Evolutionary conservation across 2,329 filamentous ascomycete genomes (phyloP).

Genomic region (Fragosphaeria purpurea): DNA sequence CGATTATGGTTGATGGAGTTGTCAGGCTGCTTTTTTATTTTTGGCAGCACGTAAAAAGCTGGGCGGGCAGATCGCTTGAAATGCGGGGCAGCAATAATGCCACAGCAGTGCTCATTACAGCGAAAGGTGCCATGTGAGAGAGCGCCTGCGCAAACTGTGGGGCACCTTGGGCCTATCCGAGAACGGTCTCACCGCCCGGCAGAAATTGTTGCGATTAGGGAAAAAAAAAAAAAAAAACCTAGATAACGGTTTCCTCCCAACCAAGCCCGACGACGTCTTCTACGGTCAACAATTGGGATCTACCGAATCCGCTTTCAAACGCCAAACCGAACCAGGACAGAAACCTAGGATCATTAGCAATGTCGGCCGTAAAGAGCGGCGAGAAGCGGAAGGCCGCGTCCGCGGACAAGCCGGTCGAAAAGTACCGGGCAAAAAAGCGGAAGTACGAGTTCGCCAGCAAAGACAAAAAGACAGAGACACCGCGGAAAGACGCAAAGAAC

Average conservation of each 20-base stretch:
- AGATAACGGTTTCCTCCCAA: background rate
- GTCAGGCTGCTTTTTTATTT: too few species aligned
- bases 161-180: too few species aligned
- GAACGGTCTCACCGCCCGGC: constrained; percentile 23
- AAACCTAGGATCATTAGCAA: constrained; percentile 16
- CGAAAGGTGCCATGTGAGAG: too few species aligned
- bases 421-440: constrained; percentile 41
- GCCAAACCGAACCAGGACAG: background rate
- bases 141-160: too few species aligned
- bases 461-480: constrained; percentile 25
- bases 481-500: constrained; percentile 18
- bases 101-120: too few species aligned
- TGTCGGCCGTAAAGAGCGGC: constrained; percentile 41
- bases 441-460: constrained; percentile 30
- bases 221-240: constrained; percentile 6
- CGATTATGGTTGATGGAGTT: too few species aligned
- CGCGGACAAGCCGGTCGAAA: constrained; percentile 31
- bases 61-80: too few species aligned
- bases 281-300: too few species aligned
- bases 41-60: too few species aligned
- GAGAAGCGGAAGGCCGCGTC: constrained; percentile 48
- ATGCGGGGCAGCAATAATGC: too few species aligned
- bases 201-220: constrained; percentile 10
- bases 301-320: background rate
- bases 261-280: background rate